Conservation (phyloP, 2,329 filamentous ascomycete genomes). For the Neophaeococcomyces aloes region DNA sequence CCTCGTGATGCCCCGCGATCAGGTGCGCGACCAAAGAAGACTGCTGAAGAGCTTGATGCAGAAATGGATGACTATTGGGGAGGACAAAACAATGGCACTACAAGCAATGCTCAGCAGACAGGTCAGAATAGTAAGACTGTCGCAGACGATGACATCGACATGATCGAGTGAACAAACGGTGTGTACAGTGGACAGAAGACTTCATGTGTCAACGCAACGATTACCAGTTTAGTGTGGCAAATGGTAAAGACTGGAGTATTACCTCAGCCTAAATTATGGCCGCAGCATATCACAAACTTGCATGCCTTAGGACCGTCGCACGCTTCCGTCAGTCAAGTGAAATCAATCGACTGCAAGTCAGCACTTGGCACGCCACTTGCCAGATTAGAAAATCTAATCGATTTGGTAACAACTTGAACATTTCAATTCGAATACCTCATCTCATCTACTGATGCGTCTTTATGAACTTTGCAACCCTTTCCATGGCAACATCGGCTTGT, state of each 20-base stretch:
- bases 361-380: too few species aligned
- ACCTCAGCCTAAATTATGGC: too few species aligned
- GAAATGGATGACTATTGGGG: conserved; percentile 92
- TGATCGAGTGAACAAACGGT: conserved; percentile 48
- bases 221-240: too few species aligned
- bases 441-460: conserved; percentile 8
- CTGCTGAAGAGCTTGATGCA: conserved; percentile 83
- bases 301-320: too few species aligned
- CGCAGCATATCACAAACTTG: too few species aligned
- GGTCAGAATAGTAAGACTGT: conserved; percentile 23
- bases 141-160: conserved; percentile 52
- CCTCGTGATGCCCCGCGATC: conserved; percentile 23
- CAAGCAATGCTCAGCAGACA: conserved; percentile 26
- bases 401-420: not conserved
- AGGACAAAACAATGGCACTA: conserved; percentile 23
- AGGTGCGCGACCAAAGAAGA: conserved; percentile 63
- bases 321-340: too few species aligned
- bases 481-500: conserved; percentile 17
- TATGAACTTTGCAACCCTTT: conserved; percentile 17
- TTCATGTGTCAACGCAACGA: too few species aligned
- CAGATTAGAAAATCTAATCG: not conserved
- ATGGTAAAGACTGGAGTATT: too few species aligned
- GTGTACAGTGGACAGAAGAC: too few species aligned
- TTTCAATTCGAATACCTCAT: not conserved
- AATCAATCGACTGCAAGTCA: too few species aligned